phyloP scores from a whole-genome alignment of 805 yeast genomes.

The Pichia ethanolica region DNA sequence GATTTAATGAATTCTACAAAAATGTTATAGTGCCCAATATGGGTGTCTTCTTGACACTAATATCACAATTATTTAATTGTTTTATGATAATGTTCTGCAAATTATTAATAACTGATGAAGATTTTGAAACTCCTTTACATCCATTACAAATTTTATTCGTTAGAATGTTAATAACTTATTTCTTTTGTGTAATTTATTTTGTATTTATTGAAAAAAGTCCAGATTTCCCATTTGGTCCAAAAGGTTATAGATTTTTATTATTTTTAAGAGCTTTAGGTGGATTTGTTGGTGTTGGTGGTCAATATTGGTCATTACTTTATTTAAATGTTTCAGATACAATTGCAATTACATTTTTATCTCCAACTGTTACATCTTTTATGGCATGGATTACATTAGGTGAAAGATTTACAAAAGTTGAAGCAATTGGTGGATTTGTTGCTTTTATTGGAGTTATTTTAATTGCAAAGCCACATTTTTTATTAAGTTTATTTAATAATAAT shows the following conservation, averaged over 20 bases:
- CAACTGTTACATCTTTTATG: constrained; percentile 65
- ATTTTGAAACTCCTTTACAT: constrained; percentile 52
- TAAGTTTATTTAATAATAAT: constrained; percentile 18
- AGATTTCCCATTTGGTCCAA: constrained; percentile 39
- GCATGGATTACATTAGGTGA: constrained; percentile 68
- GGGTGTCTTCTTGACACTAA: constrained; percentile 52
- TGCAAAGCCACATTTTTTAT: constrained; percentile 76
- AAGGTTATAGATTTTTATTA: constrained; percentile 3
- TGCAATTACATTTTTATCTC: constrained; percentile 69
- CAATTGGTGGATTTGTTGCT: constrained; percentile 59
- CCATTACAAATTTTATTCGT: constrained; percentile 74
- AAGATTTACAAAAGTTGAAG: constrained; percentile 58
- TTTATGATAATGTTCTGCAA: constrained; percentile 72
- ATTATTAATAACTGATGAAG: constrained; percentile 59
- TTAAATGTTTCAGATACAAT: constrained; percentile 76
- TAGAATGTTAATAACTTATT: constrained; percentile 67
- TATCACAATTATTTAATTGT: constrained; percentile 68
- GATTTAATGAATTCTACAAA: not conserved
- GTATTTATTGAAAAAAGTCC: constrained; percentile 42
- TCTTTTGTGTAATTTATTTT: constrained; percentile 45
- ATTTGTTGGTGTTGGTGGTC: constrained; percentile 71
- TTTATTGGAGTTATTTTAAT: constrained; percentile 70
- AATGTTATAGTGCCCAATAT: constrained; percentile 24
- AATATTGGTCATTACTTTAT: constrained; percentile 67
- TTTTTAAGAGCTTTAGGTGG: constrained; percentile 62